Conservation (phyloP, 345 rosid species). For the Dipteronia dyeriana region DNA sequence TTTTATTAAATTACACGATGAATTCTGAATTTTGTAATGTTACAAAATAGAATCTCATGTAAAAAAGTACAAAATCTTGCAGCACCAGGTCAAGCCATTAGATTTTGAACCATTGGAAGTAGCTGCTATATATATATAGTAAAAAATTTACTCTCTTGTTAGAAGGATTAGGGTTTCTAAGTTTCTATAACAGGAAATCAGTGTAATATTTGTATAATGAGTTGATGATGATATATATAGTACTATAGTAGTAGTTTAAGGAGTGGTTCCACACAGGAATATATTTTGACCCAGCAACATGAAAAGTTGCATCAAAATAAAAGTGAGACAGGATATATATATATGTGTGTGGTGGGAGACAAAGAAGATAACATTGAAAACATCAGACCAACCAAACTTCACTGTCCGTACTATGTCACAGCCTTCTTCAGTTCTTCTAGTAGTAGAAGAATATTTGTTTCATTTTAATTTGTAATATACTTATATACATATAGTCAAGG, state of each 20-base stretch:
- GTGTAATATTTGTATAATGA: too few relatives aligned
- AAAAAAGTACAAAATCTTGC: too few relatives aligned
- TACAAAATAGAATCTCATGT: too few relatives aligned
- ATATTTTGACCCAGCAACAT: not conserved
- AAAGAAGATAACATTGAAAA: slow-evolving; percentile 7
- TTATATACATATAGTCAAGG: too few relatives aligned
- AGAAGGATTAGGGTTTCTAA: slow-evolving; percentile 10
- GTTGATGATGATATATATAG: too few relatives aligned
- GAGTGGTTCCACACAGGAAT: not conserved
- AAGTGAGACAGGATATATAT: not conserved
- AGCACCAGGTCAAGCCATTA: too few relatives aligned
- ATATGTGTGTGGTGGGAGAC: not conserved
- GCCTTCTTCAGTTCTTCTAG: not conserved
- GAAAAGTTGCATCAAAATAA: slow-evolving; percentile 1
- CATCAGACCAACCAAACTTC: not conserved
- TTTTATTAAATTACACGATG: too few relatives aligned
- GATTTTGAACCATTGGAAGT: not conserved
- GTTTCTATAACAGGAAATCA: not conserved
- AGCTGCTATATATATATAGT: not conserved
- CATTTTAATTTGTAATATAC: not conserved
- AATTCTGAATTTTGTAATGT: too few relatives aligned
- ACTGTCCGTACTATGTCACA: slow-evolving; percentile 4
- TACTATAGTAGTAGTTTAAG: too few relatives aligned
- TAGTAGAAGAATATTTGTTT: slow-evolving; percentile 14
- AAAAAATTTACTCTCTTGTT: not conserved